Conservation (phyloP, 768 basidiomycete species). For the Suillus subluteus region DNA sequence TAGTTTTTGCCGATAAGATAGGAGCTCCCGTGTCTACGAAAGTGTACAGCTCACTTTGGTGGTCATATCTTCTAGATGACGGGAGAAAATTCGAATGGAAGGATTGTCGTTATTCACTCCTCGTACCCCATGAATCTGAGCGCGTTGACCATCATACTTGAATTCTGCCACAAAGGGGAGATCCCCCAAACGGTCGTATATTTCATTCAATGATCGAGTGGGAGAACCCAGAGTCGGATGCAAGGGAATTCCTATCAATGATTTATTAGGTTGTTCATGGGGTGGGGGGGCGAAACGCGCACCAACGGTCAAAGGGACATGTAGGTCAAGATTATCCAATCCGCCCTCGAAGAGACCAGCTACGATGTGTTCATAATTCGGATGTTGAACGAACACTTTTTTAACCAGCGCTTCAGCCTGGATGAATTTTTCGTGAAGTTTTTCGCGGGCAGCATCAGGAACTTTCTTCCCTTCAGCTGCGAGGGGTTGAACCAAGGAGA, state of each 20-base stretch:
- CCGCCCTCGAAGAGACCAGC: constrained; percentile 62
- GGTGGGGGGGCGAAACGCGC: constrained; percentile 27
- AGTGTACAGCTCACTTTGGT: constrained; percentile 57
- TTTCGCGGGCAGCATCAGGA: constrained; percentile 35
- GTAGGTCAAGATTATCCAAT: constrained; percentile 57
- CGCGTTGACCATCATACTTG: constrained; percentile 90
- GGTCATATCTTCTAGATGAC: constrained; percentile 93
- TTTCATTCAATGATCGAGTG: constrained; percentile 78
- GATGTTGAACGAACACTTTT: constrained; percentile 77
- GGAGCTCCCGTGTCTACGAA: constrained; percentile 9
- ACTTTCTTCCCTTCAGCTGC: constrained; percentile 29
- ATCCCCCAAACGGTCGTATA: constrained; percentile 71
- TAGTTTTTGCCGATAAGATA: constrained; percentile 33
- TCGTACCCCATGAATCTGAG: constrained; percentile 68
- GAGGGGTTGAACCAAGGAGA: constrained; percentile 23
- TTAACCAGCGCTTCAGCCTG: constrained; percentile 68
- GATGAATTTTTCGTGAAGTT: constrained; percentile 47
- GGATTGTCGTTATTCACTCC: constrained; percentile 29
- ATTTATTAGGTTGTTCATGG: constrained; percentile 11
- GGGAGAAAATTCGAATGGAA: constrained; percentile 74
- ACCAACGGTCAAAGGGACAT: constrained; percentile 75
- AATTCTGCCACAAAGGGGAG: constrained; percentile 83
- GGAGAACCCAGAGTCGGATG: constrained; percentile 89
- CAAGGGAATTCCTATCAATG: constrained; percentile 70
- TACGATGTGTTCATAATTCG: constrained; percentile 74